Evolutionary conservation across 2,329 filamentous ascomycete genomes (phyloP), one percentile per base, ranked within the genome.

Genomic region (Neofusicoccum sp.): DNA sequence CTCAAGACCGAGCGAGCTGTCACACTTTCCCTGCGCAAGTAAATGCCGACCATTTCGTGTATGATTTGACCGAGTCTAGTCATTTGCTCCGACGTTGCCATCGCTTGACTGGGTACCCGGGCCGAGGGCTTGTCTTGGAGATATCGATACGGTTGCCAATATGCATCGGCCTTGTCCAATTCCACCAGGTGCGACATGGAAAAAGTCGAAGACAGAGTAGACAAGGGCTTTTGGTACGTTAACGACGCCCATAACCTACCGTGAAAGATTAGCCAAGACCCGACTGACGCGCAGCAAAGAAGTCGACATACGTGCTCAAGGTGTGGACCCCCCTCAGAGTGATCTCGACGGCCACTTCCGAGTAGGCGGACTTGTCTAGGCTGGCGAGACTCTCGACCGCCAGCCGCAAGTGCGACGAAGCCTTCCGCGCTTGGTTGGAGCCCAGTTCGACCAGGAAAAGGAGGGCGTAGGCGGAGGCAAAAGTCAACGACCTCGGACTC

Each of bases 371-470:
- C 29, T 14, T 45, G 41, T 64, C 34, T 12, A 67, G 37, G 5
- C 48, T 12, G 4, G 31, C 52, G 9, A 70, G 8, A 9, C 66
- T 65, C 22, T 70, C 68, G 14, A 65, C 64, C 2, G 70, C 67
- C 34, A 69, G 49, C 1, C 67, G 62, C 6, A 73, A 62, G 54
- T 73, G 71, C 2, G 67, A 68, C 5, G 65, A 63, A 2, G 69
- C 71, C 37, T 65, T 70, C 29, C 68, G 66, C 16, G 70, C 68
- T 50, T 68, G 65, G 11, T 67, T 68, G 12, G 56, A 61, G 43
- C 69, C 67, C 31, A 71, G 37, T 31, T 72, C 70, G 44, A 70
- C 69, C 3, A 73, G 63, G 56, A 70, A 73, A 60, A 73, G 66
- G 37, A 73, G 64, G 16, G 70, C 70, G 50, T 73, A 71, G 4